Evolutionary conservation across 139 green algal genomes (phyloP).

Genomic region (Micractinium sp.): DNA sequence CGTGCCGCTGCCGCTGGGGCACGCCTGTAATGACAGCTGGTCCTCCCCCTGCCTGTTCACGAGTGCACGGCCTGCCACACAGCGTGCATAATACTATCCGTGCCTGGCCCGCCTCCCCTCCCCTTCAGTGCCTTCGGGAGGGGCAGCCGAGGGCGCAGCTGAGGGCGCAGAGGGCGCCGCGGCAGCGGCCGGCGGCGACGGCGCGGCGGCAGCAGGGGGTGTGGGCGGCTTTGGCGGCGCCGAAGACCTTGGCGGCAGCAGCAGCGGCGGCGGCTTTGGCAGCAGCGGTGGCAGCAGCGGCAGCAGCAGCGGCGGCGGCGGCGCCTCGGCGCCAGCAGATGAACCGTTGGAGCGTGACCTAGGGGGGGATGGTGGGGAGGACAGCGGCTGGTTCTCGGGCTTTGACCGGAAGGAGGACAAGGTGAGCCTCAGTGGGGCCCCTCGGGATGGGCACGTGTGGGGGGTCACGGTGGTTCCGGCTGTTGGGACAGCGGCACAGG

Average conservation of each 20-base stretch:
- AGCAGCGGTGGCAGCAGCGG: not conserved
- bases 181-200: not conserved
- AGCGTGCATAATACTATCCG: not conserved
- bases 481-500: not conserved
- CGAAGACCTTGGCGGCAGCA: not conserved
- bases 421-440: not conserved
- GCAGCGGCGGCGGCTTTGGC: slow-evolving; percentile 1
- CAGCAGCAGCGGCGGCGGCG: not conserved
- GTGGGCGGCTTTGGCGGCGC: not conserved
- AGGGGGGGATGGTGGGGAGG: slow-evolving; percentile 31
- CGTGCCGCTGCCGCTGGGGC: not conserved
- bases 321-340: not conserved
- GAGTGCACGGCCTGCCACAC: not conserved
- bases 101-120: no score
- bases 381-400: slow-evolving; percentile 6
- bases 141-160: slow-evolving; percentile 9
- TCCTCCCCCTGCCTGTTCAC: no score
- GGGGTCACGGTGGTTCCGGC: not conserved
- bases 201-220: not conserved
- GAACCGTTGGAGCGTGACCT: slow-evolving; percentile 39
- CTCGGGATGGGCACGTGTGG: no score
- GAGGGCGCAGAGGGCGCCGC: not conserved
- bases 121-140: slow-evolving; percentile 27
- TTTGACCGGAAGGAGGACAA: not conserved
- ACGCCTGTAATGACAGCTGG: not conserved